Evolutionary conservation across 2,329 filamentous ascomycete genomes (phyloP).

Genomic region (Rhexocercosporidium sp.): DNA sequence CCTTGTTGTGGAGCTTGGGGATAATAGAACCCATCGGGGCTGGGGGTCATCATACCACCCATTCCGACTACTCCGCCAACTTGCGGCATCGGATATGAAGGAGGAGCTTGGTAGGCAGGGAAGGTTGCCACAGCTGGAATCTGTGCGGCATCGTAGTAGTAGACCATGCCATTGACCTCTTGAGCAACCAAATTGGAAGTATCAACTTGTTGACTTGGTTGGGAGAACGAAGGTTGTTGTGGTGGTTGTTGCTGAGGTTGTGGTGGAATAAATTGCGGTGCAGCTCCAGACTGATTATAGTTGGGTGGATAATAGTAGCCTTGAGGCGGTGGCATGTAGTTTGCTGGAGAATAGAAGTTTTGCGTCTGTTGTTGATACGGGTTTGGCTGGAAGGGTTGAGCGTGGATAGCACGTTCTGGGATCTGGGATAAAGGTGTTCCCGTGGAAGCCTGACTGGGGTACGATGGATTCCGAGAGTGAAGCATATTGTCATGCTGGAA

Average conservation of each 20-base stretch:
- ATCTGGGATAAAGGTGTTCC: slow-evolving; percentile 90
- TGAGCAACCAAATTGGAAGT: slow-evolving; percentile 68
- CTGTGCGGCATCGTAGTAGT: slow-evolving; percentile 87
- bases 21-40: slow-evolving; percentile 73
- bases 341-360: slow-evolving; percentile 57
- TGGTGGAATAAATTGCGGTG: slow-evolving; percentile 37
- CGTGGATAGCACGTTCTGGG: slow-evolving; percentile 89
- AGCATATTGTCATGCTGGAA: slow-evolving; percentile 56
- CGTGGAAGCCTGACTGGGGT: slow-evolving; percentile 71
- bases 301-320: slow-evolving; percentile 72
- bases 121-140: slow-evolving; percentile 53
- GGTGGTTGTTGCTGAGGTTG: slow-evolving; percentile 42
- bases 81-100: slow-evolving; percentile 58
- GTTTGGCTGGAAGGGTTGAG: slow-evolving; percentile 84
- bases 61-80: slow-evolving; percentile 67
- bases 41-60: slow-evolving; percentile 79
- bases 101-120: slow-evolving; percentile 53
- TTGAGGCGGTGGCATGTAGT: slow-evolving; percentile 61
- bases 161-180: slow-evolving; percentile 94
- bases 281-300: slow-evolving; percentile 46
- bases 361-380: slow-evolving; percentile 59
- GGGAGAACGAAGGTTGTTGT: slow-evolving; percentile 32
- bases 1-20: slow-evolving; percentile 56
- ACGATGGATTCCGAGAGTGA: slow-evolving; percentile 71
- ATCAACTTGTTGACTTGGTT: slow-evolving; percentile 41